These are phyloP conservation scores for Colletotrichum godetiae DNA, from an alignment of 2,329 filamentous ascomycete species.

Conservation along the genomic window DNA sequence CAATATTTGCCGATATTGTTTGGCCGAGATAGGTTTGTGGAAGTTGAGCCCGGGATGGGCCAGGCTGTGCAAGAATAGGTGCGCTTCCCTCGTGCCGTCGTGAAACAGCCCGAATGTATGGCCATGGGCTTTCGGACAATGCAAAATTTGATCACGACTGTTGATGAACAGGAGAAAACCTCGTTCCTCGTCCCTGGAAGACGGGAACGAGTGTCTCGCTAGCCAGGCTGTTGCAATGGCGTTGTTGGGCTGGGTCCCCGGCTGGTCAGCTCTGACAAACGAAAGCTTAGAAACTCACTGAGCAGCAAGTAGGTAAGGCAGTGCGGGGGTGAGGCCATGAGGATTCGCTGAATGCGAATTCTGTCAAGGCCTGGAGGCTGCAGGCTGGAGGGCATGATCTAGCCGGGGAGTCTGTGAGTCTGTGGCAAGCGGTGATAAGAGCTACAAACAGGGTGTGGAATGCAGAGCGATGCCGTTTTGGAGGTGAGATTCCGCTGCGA, in stretches of 20 bases:
- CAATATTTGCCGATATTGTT: conserved; percentile 17
- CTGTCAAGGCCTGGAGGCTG: not conserved
- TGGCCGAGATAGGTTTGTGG: not conserved
- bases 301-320: not conserved
- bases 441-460: not conserved
- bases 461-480: not conserved
- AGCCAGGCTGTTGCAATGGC: not conserved
- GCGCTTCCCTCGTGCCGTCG: not conserved
- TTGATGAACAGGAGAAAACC: conserved; percentile 6
- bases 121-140: conserved; percentile 3
- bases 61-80: not conserved
- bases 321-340: conserved; percentile 3
- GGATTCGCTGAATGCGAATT: not conserved
- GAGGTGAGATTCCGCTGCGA: conserved; percentile 8
- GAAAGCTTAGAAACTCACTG: not conserved
- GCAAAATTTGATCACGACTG: not conserved
- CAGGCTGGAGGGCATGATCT: not conserved
- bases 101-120: conserved; percentile 19
- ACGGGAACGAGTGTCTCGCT: not conserved
- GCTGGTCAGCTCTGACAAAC: conserved; percentile 24
- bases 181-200: not conserved
- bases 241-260: not conserved
- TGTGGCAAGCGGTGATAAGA: not conserved
- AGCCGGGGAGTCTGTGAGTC: not conserved
- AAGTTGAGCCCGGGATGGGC: not conserved